Percentiles rank a stretch among this genome's conserved stretches.
Conservation (phyloP, 768 basidiomycete species). For the Trametes elegans region DNA sequence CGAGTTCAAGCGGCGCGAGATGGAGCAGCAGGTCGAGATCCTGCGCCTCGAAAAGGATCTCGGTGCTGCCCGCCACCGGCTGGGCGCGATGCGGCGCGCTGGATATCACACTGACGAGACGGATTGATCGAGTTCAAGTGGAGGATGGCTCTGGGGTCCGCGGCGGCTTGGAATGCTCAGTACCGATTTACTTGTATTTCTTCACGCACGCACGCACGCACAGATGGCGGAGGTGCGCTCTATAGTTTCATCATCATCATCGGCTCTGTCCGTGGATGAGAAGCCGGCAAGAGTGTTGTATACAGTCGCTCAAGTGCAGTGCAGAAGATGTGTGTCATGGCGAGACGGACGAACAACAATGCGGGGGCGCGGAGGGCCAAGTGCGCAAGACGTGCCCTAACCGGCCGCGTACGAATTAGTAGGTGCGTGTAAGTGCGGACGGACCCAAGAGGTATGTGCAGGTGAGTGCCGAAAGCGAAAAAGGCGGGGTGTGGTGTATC, state of each 20-base stretch:
- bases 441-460: no score
- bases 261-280: neutral
- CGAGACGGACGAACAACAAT: neutral
- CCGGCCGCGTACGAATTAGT: neutral
- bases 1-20: constrained; percentile 96
- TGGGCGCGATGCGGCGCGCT: constrained; percentile 84
- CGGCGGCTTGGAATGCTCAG: neutral
- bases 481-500: constrained; percentile 9
- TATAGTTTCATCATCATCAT: neutral
- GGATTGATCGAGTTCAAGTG: no score
- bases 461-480: neutral
- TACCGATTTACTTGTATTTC: constrained; percentile 6
- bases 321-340: neutral
- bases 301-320: constrained; percentile 6
- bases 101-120: constrained; percentile 85
- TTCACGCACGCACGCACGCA: no score
- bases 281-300: constrained; percentile 1
- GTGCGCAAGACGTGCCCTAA: neutral
- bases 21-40: constrained; percentile 99
- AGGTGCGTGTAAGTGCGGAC: neutral
- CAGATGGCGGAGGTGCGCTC: neutral
- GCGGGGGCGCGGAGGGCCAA: neutral
- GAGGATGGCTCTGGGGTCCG: neutral
- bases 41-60: constrained; percentile 94
- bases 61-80: constrained; percentile 76